A percentile compares a stretch with the other conserved stretches of the same genome.
These are phyloP conservation scores for Lecanoromycetidae sp. DNA, from an alignment of 2,329 filamentous ascomycete genomes.

Conservation along the genomic window DNA sequence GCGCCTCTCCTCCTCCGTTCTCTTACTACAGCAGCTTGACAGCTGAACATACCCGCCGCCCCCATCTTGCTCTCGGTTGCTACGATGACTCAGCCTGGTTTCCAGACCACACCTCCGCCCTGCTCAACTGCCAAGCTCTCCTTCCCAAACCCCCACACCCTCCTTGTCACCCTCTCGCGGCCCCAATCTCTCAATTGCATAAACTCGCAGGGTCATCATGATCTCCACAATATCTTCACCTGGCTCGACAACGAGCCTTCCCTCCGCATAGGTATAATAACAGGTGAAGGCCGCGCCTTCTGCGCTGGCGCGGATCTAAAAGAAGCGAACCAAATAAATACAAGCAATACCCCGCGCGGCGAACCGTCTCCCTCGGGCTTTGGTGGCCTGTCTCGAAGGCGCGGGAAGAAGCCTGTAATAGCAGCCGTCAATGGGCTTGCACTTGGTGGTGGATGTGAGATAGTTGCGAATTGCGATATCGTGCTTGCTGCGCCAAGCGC, in stretches of 20 bases:
- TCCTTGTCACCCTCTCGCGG: slow-evolving; percentile 37
- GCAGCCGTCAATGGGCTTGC: slow-evolving; percentile 66
- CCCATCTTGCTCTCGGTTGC: not conserved
- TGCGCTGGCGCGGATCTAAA: slow-evolving; percentile 36
- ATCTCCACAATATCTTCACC: slow-evolving; percentile 32
- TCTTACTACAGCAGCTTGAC: not conserved
- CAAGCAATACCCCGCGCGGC: slow-evolving; percentile 9
- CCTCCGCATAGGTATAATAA: slow-evolving; percentile 31
- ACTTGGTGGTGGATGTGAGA: slow-evolving; percentile 66
- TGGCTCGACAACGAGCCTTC: slow-evolving; percentile 35
- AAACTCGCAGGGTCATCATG: slow-evolving; percentile 30
- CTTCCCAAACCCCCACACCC: slow-evolving; percentile 34
- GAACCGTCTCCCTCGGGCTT: slow-evolving; percentile 29
- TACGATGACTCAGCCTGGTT: slow-evolving; percentile 15
- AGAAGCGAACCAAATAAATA: slow-evolving; percentile 14
- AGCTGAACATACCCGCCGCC: not conserved
- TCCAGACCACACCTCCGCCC: slow-evolving; percentile 24
- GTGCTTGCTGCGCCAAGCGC: slow-evolving; percentile 50
- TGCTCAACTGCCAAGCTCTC: slow-evolving; percentile 26
- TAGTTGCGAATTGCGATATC: slow-evolving; percentile 61
- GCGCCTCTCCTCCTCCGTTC: not conserved
- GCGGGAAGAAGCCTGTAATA: slow-evolving; percentile 56
- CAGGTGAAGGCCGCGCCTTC: slow-evolving; percentile 32
- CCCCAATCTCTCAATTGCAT: slow-evolving; percentile 35
- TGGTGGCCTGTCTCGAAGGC: slow-evolving; percentile 33